Conservation (phyloP, 805 yeast species). For the Ogataea sp. region DNA sequence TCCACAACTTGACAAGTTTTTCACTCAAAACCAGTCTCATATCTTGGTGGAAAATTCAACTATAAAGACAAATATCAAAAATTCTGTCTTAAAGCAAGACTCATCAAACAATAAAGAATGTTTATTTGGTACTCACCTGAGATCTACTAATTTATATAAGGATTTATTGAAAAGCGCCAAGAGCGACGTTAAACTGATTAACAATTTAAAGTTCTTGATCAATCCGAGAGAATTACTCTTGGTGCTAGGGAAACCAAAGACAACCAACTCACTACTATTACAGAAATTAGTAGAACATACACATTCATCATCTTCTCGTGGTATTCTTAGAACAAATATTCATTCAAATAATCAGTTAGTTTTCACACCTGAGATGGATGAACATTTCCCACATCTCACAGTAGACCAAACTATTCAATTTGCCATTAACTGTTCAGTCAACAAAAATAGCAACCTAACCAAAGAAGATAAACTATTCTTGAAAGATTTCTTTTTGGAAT, state of each 20-base stretch:
- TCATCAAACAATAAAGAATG: not conserved
- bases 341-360: constrained; percentile 27
- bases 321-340: not conserved
- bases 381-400: constrained; percentile 60
- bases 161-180: not conserved
- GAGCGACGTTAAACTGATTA: constrained; percentile 16
- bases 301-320: not conserved
- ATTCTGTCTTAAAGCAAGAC: not conserved
- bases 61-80: not conserved
- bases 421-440: constrained; percentile 31
- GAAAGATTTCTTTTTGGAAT: constrained; percentile 37
- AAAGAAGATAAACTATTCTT: constrained; percentile 48
- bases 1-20: not conserved
- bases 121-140: constrained; percentile 2
- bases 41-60: not conserved
- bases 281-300: constrained; percentile 39
- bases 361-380: constrained; percentile 56
- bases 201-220: constrained; percentile 25
- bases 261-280: constrained; percentile 62
- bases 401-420: constrained; percentile 60
- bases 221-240: constrained; percentile 54
- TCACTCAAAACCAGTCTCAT: not conserved
- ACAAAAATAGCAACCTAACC: constrained; percentile 49
- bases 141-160: not conserved
- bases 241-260: constrained; percentile 63